phyloP scores from a whole-genome alignment of 2,329 filamentous ascomycete species.

The Cladosporium sp. region DNA sequence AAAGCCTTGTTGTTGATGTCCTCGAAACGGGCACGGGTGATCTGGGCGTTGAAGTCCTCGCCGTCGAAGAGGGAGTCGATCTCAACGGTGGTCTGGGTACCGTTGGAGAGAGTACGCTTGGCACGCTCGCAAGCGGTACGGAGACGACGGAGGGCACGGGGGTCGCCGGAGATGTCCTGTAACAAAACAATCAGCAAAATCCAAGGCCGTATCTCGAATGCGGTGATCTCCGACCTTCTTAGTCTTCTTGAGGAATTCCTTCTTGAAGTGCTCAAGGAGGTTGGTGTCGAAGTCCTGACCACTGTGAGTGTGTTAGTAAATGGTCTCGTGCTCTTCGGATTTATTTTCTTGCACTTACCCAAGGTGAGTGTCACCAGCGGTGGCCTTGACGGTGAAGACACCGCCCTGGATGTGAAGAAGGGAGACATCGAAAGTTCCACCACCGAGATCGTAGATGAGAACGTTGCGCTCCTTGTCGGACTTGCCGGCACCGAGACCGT shows the following conservation, averaged over 20 bases:
- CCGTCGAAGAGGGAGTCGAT: slow-evolving; percentile 98
- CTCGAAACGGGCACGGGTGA: slow-evolving; percentile 98
- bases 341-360: background rate
- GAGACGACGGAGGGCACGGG: slow-evolving; percentile 91
- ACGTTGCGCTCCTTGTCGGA: slow-evolving; percentile 97
- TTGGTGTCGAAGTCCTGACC: slow-evolving; percentile 96
- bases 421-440: slow-evolving; percentile 99
- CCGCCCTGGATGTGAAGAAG: slow-evolving; percentile 98
- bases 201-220: too few relatives aligned
- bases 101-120: slow-evolving; percentile 97
- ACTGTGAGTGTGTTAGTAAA: slow-evolving; percentile 43
- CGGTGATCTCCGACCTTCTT: slow-evolving; percentile 50
- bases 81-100: slow-evolving; percentile 95
- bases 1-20: slow-evolving; percentile 96
- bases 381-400: slow-evolving; percentile 99
- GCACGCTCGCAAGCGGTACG: slow-evolving; percentile 98
- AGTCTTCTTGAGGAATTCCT: slow-evolving; percentile 75
- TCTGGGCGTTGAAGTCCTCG: slow-evolving; percentile 94
- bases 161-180: slow-evolving; percentile 66
- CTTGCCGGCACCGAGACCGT: slow-evolving; percentile 64
- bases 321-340: background rate
- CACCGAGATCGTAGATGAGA: slow-evolving; percentile 99
- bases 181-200: too few relatives aligned
- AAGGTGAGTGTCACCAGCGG: slow-evolving; percentile 68
- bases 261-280: slow-evolving; percentile 93